These are phyloP conservation scores for Capronia epimyces DNA, from an alignment of 2,329 filamentous ascomycete genomes.

Conservation along the genomic window DNA sequence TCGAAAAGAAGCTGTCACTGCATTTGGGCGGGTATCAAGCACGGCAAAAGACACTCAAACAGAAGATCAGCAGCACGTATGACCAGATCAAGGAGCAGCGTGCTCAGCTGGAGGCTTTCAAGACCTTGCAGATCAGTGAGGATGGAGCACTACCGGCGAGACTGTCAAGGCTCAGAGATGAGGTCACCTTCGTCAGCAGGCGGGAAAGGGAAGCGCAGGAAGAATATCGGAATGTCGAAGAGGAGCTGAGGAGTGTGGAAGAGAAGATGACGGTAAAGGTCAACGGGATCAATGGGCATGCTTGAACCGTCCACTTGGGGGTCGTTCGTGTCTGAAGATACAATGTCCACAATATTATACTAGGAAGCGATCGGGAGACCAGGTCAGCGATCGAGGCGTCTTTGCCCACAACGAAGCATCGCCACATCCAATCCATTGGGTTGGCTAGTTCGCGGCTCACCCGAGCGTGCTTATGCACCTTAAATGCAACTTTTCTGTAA, in stretches of 20 bases:
- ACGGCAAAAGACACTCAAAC: constrained; percentile 70
- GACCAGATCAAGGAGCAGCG: constrained; percentile 68
- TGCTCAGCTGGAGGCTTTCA: constrained; percentile 67
- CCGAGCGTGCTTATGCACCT: no score
- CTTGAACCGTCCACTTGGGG: background rate
- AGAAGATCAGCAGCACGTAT: constrained; percentile 72
- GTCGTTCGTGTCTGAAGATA: background rate
- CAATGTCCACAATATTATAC: background rate
- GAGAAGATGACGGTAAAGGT: background rate
- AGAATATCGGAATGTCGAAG: constrained; percentile 66
- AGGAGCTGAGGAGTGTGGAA: constrained; percentile 65
- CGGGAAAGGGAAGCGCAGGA: constrained; percentile 90
- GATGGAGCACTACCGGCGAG: constrained; percentile 67
- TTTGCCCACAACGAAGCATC: no score
- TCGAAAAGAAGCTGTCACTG: constrained; percentile 87
- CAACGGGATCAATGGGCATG: constrained; percentile 11
- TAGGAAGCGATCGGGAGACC: background rate
- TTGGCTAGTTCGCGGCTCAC: no score
- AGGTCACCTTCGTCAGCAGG: constrained; percentile 72
- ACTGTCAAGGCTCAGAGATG: constrained; percentile 69
- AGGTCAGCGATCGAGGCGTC: background rate
- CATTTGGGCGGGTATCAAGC: constrained; percentile 87
- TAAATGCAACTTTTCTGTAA: no score
- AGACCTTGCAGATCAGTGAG: constrained; percentile 71
- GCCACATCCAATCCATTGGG: no score